Evolutionary conservation across 495 filamentous ascomycete species (phyloP).

Genomic region (Aspergillus affinis): DNA sequence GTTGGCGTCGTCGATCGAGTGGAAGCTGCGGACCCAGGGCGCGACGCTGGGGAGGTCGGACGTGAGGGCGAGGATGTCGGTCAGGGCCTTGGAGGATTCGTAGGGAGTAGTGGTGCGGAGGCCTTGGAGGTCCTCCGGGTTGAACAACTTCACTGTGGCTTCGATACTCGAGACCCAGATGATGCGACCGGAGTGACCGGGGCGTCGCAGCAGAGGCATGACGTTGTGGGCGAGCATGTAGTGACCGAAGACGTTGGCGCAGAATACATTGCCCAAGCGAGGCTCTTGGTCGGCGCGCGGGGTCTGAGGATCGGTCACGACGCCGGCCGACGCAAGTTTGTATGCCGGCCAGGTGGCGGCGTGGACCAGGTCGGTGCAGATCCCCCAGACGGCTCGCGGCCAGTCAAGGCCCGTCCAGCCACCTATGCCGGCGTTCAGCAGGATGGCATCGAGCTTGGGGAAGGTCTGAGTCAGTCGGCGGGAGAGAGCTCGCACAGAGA

Average conservation of each 20-base stretch:
- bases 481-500: slow-evolving; percentile 54
- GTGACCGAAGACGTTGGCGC: slow-evolving; percentile 91
- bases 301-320: slow-evolving; percentile 43
- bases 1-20: slow-evolving; percentile 32
- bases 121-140: slow-evolving; percentile 73
- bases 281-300: slow-evolving; percentile 39
- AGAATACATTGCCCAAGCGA: slow-evolving; percentile 76
- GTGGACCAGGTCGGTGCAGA: slow-evolving; percentile 64
- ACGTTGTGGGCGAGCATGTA: slow-evolving; percentile 85
- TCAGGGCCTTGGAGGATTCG: slow-evolving; percentile 81
- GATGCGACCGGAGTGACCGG: slow-evolving; percentile 58
- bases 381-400: slow-evolving; percentile 55
- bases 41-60: slow-evolving; percentile 62
- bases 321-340: slow-evolving; percentile 65
- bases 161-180: slow-evolving; percentile 87
- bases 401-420: slow-evolving; percentile 81
- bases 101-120: slow-evolving; percentile 63
- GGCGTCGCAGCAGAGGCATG: slow-evolving; percentile 62
- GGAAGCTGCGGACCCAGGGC: slow-evolving; percentile 53
- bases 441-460: slow-evolving; percentile 72
- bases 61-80: slow-evolving; percentile 78
- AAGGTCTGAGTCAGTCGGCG: slow-evolving; percentile 45
- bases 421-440: slow-evolving; percentile 90
- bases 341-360: slow-evolving; percentile 75
- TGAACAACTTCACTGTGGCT: slow-evolving; percentile 55